A percentile compares a stretch with the other conserved stretches of the same genome.
These are phyloP conservation scores for Phalaenopsis equestris DNA, from an alignment of 106 monocot species.

Conservation along the genomic window DNA sequence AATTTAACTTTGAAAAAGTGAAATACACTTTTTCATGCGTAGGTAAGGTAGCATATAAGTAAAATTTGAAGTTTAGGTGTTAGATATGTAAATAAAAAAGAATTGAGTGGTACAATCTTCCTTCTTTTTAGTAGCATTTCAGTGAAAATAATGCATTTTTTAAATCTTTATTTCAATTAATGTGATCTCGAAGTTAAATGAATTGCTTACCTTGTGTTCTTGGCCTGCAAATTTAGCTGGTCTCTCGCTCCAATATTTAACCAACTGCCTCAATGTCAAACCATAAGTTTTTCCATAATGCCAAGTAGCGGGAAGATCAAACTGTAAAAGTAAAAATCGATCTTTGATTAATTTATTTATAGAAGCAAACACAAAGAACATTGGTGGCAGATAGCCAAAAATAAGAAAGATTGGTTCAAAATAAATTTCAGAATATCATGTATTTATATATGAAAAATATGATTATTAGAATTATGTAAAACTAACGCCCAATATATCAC, in stretches of 20 bases:
- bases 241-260: constrained; percentile 82
- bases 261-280: constrained; percentile 63
- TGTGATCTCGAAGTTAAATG: not conserved
- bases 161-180: not conserved
- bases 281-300: constrained; percentile 60
- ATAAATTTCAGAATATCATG: not conserved
- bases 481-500: not conserved
- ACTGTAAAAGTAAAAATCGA: constrained; percentile 38
- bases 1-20: too few relatives aligned
- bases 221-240: constrained; percentile 84
- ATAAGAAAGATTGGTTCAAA: not conserved
- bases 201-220: constrained; percentile 44
- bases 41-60: too few relatives aligned
- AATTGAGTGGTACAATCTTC: too few relatives aligned
- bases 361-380: not conserved
- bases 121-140: not conserved
- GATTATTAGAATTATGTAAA: not conserved
- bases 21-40: too few relatives aligned
- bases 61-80: too few relatives aligned
- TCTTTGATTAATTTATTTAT: not conserved
- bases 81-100: too few relatives aligned
- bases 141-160: not conserved
- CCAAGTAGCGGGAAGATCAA: constrained; percentile 93
- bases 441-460: not conserved
- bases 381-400: not conserved